These are phyloP conservation scores for Fusarium abutilonis DNA, from an alignment of 2,329 filamentous ascomycete genomes.

Conservation along the genomic window DNA sequence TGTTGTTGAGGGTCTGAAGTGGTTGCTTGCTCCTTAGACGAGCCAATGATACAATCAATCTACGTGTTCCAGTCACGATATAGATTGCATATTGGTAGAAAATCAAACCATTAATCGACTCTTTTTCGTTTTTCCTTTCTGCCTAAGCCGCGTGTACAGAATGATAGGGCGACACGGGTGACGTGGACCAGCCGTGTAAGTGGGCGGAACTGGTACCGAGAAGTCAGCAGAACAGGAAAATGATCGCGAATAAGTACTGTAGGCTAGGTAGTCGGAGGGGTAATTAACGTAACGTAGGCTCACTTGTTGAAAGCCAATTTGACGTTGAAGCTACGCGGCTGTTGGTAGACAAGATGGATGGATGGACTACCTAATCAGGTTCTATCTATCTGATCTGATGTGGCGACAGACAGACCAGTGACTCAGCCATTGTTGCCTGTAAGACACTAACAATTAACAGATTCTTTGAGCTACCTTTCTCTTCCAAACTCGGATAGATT, in stretches of 20 bases:
- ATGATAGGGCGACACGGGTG: slow-evolving; percentile 14
- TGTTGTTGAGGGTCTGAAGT: slow-evolving; percentile 38
- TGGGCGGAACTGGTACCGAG: slow-evolving; percentile 2
- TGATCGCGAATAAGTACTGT: too few species aligned
- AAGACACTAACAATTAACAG: background rate
- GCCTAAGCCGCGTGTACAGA: background rate
- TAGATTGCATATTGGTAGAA: background rate
- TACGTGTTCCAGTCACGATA: background rate
- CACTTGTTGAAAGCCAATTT: background rate
- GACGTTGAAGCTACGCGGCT: slow-evolving; percentile 37
- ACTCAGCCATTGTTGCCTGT: slow-evolving; percentile 29
- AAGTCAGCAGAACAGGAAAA: background rate
- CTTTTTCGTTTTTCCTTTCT: background rate
- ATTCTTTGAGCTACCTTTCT: slow-evolving; percentile 9
- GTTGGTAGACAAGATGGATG: slow-evolving; percentile 5
- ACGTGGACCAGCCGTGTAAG: slow-evolving; percentile 36
- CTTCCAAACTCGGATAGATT: slow-evolving; percentile 20
- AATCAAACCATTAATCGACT: background rate
- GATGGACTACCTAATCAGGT: too few species aligned
- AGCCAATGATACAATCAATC: background rate
- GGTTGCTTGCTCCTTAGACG: slow-evolving; percentile 29
- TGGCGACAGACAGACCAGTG: slow-evolving; percentile 32
- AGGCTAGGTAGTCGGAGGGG: background rate
- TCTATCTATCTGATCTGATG: slow-evolving; percentile 22
- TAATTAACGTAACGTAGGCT: background rate